phyloP scores from a whole-genome alignment of 495 filamentous ascomycete species.

The Aspergillus biplanus region DNA sequence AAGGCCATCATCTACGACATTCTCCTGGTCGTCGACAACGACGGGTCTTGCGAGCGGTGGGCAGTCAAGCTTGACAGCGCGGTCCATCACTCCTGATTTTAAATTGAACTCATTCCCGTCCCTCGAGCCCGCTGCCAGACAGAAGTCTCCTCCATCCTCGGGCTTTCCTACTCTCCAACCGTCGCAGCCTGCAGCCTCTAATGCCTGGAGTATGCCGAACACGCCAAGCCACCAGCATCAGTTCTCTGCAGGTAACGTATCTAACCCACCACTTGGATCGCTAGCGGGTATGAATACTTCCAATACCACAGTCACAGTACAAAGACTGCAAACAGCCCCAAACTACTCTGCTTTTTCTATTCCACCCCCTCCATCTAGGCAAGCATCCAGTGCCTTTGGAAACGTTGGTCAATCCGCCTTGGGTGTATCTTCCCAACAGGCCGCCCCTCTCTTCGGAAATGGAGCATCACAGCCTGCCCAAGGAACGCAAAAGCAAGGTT shows the following conservation, averaged over 20 bases:
- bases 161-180: conserved; percentile 42
- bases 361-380: conserved; percentile 45
- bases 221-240: conserved; percentile 22
- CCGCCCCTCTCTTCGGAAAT: conserved; percentile 25
- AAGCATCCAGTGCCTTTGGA: conserved; percentile 11
- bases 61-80: conserved; percentile 35
- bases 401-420: conserved; percentile 25
- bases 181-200: conserved; percentile 36
- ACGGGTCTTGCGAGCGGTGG: conserved; percentile 28
- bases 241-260: conserved; percentile 23
- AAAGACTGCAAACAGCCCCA: conserved; percentile 30
- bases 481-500: conserved; percentile 49
- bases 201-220: conserved; percentile 29
- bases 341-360: conserved; percentile 53
- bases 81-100: conserved; percentile 58
- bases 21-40: conserved; percentile 51
- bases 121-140: conserved; percentile 43
- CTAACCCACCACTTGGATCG: conserved; percentile 32
- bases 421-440: conserved; percentile 25
- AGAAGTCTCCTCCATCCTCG: conserved; percentile 33
- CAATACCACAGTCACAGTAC: conserved; percentile 24
- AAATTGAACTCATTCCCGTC: conserved; percentile 53
- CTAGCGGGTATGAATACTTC: conserved; percentile 34
- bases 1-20: conserved; percentile 37
- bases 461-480: conserved; percentile 32